Evolutionary conservation across 192 early-diverging fungal genomes (phyloP), one percentile per base, ranked within the genome.

Genomic region (Entomortierella parvispora): DNA sequence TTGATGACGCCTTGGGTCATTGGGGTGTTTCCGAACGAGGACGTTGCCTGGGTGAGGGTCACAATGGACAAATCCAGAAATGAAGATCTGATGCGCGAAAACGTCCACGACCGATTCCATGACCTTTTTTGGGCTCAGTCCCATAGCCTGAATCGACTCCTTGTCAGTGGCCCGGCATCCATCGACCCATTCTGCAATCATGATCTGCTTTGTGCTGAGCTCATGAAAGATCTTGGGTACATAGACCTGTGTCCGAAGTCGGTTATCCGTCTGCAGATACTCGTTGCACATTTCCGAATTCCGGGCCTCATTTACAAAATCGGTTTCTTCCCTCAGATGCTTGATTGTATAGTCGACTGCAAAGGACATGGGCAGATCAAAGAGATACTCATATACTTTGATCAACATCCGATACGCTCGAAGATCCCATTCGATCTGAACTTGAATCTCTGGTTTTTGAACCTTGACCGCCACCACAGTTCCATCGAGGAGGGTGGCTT

Each of bases 101-200:
- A 93, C 81, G 40, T 94, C 86, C 1, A 94, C 91, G 23, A 94
- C 81, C 8, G 80, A 82, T 54, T 90, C 81, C 90, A 95, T 93
- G 45, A 93, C 83, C 20, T 86, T 71, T 17, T 46, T 81, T 28
- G 26, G 14, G 32, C 49, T 75, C 46, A 74, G 17, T 9, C 58
- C 61, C 66, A 81, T 58, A 23, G 45, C 65, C 26, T 69, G 56
- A 31, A 91, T 62, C 5, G 77, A 80, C 6, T 85, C 87, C 14
- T 81, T 83, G 43, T 94, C 86, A 1, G 88, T 89, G 18, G 96
- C 80, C 33, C 85, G 83, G n/a, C 87, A 80, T 9, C 94, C 96
- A 48, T 95, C 91, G 32, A 96, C 89, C 94, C 94, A 98, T 68
- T 98, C 96, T 15, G 91, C 88, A 0, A 93, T 91, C 87, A 98